Evolutionary conservation across 164 flowering plant genomes (phyloP), one percentile per base, ranked within the genome.

Genomic region (Stephania yunnanensis): DNA sequence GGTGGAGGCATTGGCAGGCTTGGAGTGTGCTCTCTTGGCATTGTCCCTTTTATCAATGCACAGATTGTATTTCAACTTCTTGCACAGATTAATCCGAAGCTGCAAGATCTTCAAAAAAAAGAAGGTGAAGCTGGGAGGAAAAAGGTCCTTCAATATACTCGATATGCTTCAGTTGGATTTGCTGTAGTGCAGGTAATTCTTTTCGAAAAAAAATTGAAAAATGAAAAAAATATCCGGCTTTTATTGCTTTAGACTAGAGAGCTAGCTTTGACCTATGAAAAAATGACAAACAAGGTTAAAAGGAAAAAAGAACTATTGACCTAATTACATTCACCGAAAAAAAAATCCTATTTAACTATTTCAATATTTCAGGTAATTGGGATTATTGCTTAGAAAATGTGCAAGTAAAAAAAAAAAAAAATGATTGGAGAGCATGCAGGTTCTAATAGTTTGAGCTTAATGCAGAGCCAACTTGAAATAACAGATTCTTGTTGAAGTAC

Each of bases 91-190:
- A 90, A 91, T 72, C 99, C 99, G 66, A 96, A 93, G 86, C 81
- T 96, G 85, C 99, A 96, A 90, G 97, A 96, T 68, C 98, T 96
- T 80, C 99, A 96, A 84, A 96, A 96, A 85, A 85, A 88, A 89
- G 99, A 96, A 82, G 99, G 99, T n/a, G 98, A 93, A 86, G 94
- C 99, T 13, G 99, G 99, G 77, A 87, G 99, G 75, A 96, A 96
- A 87, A 96, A 96, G 83, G 71, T 93, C 80, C 93, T 89, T 68
- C 92, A 92, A 85, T 96, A 96, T 77, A 96, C 99, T 77, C 94
- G 93, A 12, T 96, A 96, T 89, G 99, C 99, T 77, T 96, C 99
- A 0, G 98, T 96, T 84, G 99, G 97, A 20, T 96, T 93, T 83
- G 99, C 99, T 46, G 73, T 95, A 53, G 99, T 92, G 66, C 99